phyloP scores from a whole-genome alignment of 139 green algal genomes.

The Pleodorina starrii region DNA sequence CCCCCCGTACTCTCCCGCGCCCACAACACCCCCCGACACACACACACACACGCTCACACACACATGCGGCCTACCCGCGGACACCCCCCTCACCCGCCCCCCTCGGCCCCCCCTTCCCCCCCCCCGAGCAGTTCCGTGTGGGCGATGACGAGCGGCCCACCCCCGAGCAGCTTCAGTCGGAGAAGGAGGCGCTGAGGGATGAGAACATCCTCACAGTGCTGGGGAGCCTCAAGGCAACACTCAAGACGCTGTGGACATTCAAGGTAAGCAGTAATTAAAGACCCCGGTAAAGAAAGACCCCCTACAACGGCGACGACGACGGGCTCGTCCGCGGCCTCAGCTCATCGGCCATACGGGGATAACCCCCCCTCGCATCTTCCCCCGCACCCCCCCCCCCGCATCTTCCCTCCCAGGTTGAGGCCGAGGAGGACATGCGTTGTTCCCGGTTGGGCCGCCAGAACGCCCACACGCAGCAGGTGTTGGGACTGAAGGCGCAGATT shows the following conservation, averaged over 20 bases:
- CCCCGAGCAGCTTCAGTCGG: slow-evolving; percentile 53
- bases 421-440: slow-evolving; percentile 55
- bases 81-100: too few relatives aligned
- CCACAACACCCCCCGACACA: too few relatives aligned
- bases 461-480: slow-evolving; percentile 29
- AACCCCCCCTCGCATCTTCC: too few relatives aligned
- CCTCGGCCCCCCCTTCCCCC: not conserved
- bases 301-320: too few relatives aligned
- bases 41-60: too few relatives aligned
- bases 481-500: slow-evolving; percentile 51
- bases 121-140: slow-evolving; percentile 20
- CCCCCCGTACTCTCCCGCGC: too few relatives aligned
- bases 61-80: too few relatives aligned
- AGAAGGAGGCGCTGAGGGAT: slow-evolving; percentile 60
- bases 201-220: slow-evolving; percentile 70
- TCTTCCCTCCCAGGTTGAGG: slow-evolving; percentile 56
- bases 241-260: slow-evolving; percentile 71
- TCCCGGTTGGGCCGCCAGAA: slow-evolving; percentile 32
- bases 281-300: too few relatives aligned
- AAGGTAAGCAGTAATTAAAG: slow-evolving; percentile 67
- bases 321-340: too few relatives aligned
- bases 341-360: too few relatives aligned
- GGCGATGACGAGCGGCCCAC: slow-evolving; percentile 43
- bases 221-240: slow-evolving; percentile 59
- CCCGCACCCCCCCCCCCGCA: too few relatives aligned